These are phyloP conservation scores for Peltaster fructicola DNA, from an alignment of 2,329 filamentous ascomycete genomes.

Conservation along the genomic window DNA sequence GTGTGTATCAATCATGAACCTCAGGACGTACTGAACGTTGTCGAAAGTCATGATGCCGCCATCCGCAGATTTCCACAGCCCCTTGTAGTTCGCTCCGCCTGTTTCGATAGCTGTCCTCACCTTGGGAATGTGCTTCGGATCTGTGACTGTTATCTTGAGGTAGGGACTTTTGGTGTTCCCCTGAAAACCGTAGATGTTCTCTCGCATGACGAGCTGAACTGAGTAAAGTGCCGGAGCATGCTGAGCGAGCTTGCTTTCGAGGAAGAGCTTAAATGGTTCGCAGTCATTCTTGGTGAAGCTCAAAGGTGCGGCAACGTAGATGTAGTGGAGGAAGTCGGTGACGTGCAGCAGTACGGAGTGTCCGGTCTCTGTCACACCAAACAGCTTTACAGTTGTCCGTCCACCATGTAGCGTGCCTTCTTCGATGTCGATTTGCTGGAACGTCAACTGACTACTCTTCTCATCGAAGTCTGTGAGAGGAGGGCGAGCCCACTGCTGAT, in stretches of 20 bases:
- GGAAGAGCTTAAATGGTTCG: constrained; percentile 56
- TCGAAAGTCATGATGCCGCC: constrained; percentile 79
- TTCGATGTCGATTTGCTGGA: constrained; percentile 91
- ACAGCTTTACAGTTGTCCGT: constrained; percentile 67
- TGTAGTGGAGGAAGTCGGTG: constrained; percentile 87
- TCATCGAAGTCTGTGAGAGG: constrained; percentile 43
- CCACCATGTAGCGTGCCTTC: constrained; percentile 70
- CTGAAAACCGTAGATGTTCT: constrained; percentile 88
- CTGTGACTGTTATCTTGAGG: constrained; percentile 80
- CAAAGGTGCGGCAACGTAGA: constrained; percentile 78
- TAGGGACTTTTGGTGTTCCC: constrained; percentile 86
- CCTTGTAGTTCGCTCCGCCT: constrained; percentile 72
- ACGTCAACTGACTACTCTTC: constrained; percentile 53
- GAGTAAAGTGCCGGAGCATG: constrained; percentile 60
- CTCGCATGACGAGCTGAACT: constrained; percentile 63
- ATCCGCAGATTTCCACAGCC: constrained; percentile 58
- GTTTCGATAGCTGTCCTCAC: constrained; percentile 60
- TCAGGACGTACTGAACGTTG: constrained; percentile 82
- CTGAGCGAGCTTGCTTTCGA: constrained; percentile 63
- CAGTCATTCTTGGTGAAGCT: constrained; percentile 67
- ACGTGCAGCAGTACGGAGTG: constrained; percentile 92
- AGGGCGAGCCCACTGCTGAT: constrained; percentile 76
- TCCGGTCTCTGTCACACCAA: constrained; percentile 73
- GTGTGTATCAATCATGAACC: constrained; percentile 97
- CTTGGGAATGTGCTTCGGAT: constrained; percentile 66